Percentiles rank a stretch among this genome's conserved stretches.
Evolutionary conservation across 495 filamentous ascomycete genomes (phyloP).

Genomic region (Margaritispora aquatica): DNA sequence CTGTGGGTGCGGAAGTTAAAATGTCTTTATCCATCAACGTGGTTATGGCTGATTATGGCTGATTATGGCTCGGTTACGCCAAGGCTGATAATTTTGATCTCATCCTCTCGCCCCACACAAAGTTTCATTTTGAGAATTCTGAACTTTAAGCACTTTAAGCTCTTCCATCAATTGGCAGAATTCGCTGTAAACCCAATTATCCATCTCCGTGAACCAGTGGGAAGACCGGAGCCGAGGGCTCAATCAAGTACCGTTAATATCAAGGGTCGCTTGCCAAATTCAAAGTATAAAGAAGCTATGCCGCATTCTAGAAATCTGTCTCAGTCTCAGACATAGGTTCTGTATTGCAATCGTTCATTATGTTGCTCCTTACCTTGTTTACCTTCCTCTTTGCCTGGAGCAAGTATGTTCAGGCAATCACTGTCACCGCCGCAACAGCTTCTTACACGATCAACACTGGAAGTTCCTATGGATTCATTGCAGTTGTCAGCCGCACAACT

Average conservation of each 20-base stretch:
- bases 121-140: no score
- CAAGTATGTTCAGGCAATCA: background rate
- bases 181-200: background rate
- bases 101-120: no score
- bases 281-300: background rate
- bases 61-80: no score
- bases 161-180: no score
- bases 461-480: conserved; percentile 45
- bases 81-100: no score
- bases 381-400: background rate
- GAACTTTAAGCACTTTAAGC: no score
- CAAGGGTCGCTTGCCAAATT: no score
- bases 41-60: no score
- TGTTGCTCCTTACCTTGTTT: background rate
- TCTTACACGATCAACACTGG: conserved; percentile 47
- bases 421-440: background rate
- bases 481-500: conserved; percentile 48
- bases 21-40: no score
- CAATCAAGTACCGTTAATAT: background rate
- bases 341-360: background rate
- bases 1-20: no score
- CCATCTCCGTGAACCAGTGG: no score
- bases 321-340: background rate
- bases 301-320: background rate
- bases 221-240: background rate